Conservation (phyloP, 2,329 filamentous ascomycete genomes). For the Dendryphion nanum region DNA sequence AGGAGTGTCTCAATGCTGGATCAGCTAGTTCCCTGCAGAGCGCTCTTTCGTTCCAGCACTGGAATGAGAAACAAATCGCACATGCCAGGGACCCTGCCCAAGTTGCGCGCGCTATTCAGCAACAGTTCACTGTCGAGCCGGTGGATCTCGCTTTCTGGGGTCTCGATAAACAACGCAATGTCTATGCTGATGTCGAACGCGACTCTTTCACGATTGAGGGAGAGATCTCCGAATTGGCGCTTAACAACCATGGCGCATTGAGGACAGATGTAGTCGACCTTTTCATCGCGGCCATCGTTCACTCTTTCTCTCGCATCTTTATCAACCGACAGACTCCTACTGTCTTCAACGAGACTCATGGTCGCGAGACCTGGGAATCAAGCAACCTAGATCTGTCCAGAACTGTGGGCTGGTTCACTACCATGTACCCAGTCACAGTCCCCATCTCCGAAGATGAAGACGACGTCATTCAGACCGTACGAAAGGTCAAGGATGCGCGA, state of each 20-base stretch:
- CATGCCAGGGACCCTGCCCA: conserved; percentile 15
- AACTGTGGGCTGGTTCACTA: conserved; percentile 62
- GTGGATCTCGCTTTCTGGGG: conserved; percentile 30
- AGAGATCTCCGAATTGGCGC: conserved; percentile 17
- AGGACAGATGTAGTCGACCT: conserved; percentile 55
- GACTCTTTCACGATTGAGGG: conserved; percentile 25
- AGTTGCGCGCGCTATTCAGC: conserved; percentile 8
- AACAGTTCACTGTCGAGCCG: conserved; percentile 14
- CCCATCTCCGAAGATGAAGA: conserved; percentile 46
- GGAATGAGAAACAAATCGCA: conserved; percentile 24
- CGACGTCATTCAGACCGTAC: conserved; percentile 53
- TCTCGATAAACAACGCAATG: conserved; percentile 23
- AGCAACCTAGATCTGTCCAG: conserved; percentile 53
- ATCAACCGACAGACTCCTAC: conserved; percentile 51
- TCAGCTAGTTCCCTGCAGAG: conserved; percentile 12
- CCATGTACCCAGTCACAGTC: conserved; percentile 52
- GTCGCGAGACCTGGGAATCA: conserved; percentile 41
- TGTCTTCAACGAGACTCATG: conserved; percentile 45
- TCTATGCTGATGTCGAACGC: conserved; percentile 29
- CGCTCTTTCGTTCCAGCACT: conserved; percentile 28
- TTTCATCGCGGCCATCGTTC: conserved; percentile 53
- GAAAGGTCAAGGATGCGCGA: conserved; percentile 55
- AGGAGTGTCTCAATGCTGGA: conserved; percentile 24
- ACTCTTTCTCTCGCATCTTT: conserved; percentile 58
- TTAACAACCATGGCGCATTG: conserved; percentile 42